Evolutionary conservation across 352 stramenopile species (phyloP).

Genomic region (Phytophthora tentaculata): DNA sequence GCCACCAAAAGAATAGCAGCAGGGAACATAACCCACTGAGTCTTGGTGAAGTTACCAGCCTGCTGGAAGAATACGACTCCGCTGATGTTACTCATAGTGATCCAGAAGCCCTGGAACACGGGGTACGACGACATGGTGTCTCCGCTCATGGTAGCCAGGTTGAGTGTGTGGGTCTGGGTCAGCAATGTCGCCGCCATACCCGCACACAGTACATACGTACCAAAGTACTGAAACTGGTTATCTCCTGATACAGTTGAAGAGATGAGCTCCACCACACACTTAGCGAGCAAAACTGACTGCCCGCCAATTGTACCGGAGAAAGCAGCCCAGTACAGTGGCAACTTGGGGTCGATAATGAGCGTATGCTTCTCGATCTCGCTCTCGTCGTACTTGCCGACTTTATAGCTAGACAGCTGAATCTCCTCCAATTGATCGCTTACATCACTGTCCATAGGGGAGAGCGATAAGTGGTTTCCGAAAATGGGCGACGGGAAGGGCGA

Average conservation of each 20-base stretch:
- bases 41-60: conserved; percentile 77
- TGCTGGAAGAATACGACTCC: conserved; percentile 91
- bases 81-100: conserved; percentile 89
- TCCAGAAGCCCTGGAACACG: conserved; percentile 91
- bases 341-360: conserved; percentile 85
- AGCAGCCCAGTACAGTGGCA: conserved; percentile 87
- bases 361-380: conserved; percentile 85
- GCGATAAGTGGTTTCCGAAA: conserved; percentile 55
- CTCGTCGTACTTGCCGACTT: conserved; percentile 66
- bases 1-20: conserved; percentile 74
- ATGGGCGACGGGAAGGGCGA: conserved; percentile 84
- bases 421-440: conserved; percentile 66
- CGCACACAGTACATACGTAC: conserved; percentile 79
- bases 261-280: conserved; percentile 88
- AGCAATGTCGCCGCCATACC: conserved; percentile 79
- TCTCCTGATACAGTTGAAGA: conserved; percentile 79
- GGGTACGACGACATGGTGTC: conserved; percentile 89
- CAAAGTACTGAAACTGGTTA: conserved; percentile 89
- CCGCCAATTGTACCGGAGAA: conserved; percentile 86
- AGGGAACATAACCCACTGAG: conserved; percentile 88
- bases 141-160: conserved; percentile 84
- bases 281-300: conserved; percentile 84
- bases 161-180: conserved; percentile 87
- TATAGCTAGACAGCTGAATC: conserved; percentile 57
- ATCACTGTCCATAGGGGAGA: conserved; percentile 49